Evolutionary conservation across 2,329 filamentous ascomycete species (phyloP).

Genomic region (Xylaria sp.): DNA sequence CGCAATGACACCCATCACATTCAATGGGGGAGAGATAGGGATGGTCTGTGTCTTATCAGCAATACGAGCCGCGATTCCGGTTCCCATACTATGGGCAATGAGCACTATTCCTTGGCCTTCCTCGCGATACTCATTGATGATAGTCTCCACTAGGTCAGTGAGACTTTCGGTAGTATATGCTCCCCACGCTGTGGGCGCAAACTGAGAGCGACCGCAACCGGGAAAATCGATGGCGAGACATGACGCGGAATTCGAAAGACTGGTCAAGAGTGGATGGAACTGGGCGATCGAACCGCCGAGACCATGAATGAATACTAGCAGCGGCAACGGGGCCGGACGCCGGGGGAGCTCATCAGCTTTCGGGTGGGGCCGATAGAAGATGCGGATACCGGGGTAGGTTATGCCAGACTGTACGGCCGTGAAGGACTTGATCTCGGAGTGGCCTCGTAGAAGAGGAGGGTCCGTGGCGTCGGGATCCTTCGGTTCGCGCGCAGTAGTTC

Average conservation of each 20-base stretch:
- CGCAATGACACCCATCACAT: conserved; percentile 71
- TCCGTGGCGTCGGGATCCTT: conserved; percentile 55
- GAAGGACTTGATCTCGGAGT: conserved; percentile 67
- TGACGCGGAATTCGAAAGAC: conserved; percentile 74
- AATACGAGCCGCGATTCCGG: conserved; percentile 67
- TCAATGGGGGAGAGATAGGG: conserved; percentile 48
- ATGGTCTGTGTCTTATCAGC: conserved; percentile 48
- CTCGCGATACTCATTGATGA: conserved; percentile 70
- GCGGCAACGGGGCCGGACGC: conserved; percentile 66
- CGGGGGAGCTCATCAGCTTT: conserved; percentile 76
- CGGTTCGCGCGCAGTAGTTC: conserved; percentile 21
- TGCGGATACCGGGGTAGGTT: conserved; percentile 69
- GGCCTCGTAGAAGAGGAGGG: conserved; percentile 71
- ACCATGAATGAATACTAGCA: conserved; percentile 89
- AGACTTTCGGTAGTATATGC: conserved; percentile 77
- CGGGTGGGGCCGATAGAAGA: conserved; percentile 77
- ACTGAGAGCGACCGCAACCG: conserved; percentile 78
- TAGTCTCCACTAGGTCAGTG: conserved; percentile 64
- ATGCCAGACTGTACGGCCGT: conserved; percentile 58
- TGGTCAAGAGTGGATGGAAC: conserved; percentile 75
- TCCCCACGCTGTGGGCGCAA: conserved; percentile 63
- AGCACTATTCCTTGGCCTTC: conserved; percentile 69
- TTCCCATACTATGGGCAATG: conserved; percentile 87
- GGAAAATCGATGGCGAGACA: conserved; percentile 87
- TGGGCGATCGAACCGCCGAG: conserved; percentile 89